A percentile compares a stretch with the other conserved stretches of the same genome.
phyloP scores from a whole-genome alignment of 179 eudicot genomes.

The Vitellaria paradoxa region DNA sequence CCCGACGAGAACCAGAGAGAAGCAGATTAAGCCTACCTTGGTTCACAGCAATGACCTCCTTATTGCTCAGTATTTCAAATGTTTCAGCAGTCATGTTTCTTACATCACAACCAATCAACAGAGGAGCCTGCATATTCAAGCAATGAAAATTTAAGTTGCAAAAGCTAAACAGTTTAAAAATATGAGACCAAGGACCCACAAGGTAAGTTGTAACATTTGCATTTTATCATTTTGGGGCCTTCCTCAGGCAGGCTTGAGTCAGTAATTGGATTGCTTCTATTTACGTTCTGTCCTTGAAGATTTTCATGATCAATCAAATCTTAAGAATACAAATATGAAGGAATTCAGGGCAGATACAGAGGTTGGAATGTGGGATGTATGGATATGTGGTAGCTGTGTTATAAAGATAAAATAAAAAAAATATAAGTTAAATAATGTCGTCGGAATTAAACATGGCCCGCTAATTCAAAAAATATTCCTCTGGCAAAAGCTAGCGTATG shows the following conservation, averaged over 20 bases:
- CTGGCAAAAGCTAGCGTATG: not conserved
- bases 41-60: conserved; percentile 84
- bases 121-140: conserved; percentile 62
- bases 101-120: conserved; percentile 90
- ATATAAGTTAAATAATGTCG: too few relatives aligned
- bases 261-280: not conserved
- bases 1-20: not conserved
- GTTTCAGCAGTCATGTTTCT: conserved; percentile 88
- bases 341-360: not conserved
- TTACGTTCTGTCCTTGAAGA: not conserved
- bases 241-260: not conserved
- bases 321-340: not conserved
- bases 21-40: conserved; percentile 57
- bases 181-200: not conserved
- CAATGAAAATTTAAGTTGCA: not conserved
- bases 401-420: too few relatives aligned
- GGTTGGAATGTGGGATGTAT: not conserved
- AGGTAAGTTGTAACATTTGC: not conserved
- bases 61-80: conserved; percentile 62
- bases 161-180: not conserved
- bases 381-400: not conserved
- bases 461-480: not conserved
- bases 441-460: too few relatives aligned
- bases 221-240: not conserved
- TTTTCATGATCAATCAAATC: not conserved